Base-by-base conservation (phyloP, 2,329 filamentous ascomycete species). In the Aspergillus persii region DNA sequence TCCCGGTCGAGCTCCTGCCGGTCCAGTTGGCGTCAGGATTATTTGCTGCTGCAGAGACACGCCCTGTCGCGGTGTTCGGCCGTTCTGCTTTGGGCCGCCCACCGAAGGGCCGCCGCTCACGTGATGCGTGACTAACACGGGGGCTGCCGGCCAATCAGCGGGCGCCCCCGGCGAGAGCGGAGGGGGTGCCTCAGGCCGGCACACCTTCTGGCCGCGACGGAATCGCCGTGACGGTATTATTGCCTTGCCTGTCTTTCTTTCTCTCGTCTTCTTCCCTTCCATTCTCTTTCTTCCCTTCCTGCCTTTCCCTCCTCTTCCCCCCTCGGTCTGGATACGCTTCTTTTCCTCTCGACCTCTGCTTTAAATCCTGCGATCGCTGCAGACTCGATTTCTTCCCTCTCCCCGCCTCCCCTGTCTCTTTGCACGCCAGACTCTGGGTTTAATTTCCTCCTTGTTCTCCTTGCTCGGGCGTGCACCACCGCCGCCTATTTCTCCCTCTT, bases 401-500 rank as follows among this genome's bases (percentile, higher is more conserved):
- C 56, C 30, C 58, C 53, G 53, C 50, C 36, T 56, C 15, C 27
- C 27, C 15, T 11, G 5, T 15, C 11, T 31, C 49, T 27, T 30
- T 23, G 44, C 1, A 47, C 18, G 44, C 18, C 44, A 47, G 44
- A 47, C 44, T 26, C 11, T 57, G 53, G 39, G 53, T 9, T 48
- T 48, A 26, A 54, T 63, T 47, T 56, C 60, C 59, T 49, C 52
- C 49, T 61, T 51, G 63, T 62, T 56, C 54, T 41, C 36, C 36
- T 41, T 41, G 36, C 36, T 41, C 36, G 36, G 60, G 63, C 63
- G 65, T 68, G 62, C 62, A 65, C 60, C 63, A 59, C 68, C 69
- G 67, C 66, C 68, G 60, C 65, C 67, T 69, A 67, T 66, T 64
- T 66, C 61, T 64, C 61, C 57, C 36, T 68, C 68, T 63, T 64